Evolutionary conservation across 345 rosid species (phyloP), one percentile per base, ranked within the genome.

Genomic region (Geranium rotundifolium): DNA sequence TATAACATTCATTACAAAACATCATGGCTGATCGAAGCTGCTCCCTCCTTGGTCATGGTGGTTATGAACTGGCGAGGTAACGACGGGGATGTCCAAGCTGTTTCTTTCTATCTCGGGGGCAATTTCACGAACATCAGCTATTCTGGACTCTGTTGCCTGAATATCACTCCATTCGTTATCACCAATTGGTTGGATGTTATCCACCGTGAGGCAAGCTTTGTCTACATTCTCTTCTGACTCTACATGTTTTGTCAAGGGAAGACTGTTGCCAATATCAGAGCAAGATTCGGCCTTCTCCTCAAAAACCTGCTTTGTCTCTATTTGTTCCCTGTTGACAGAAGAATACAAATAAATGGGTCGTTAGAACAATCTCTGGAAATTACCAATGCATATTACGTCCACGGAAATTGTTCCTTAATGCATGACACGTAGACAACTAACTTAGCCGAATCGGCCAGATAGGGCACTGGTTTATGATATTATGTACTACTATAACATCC

Each of bases 131-230:
- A 91, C 97, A 65, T 86, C 87, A 5, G 88, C 80, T 69, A 85
- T 74, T 60, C 84, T 76, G 23, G 87, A 74, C 62, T 85, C 98
- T n/a, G 95, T 85, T 75, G 97, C 87, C 75, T 79, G 96, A 69
- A 91, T 86, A 74, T 86, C 91, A 49, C 80, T 88, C 97, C 96
- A 85, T 68, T 83, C 81, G 67, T 77, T 79, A 49, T 85, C 91
- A 56, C 78, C 82, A 60, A 75, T 73, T 4, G 87, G 77, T 71
- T 60, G 82, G 71, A 68, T 70, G 67, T 73, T 77, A 37, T 91
- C 82, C 29, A 73, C 82, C 31, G 83, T 72, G 17, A 87, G 71
- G 67, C 98, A 92, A 57, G 88, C 91, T 80, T 85, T 85, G 63
- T 89, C 97, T 17, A 79, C 88, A 34, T 90, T 79, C 76, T 83